Evolutionary conservation across 306 rosid genomes (phyloP).

Genomic region (Coriaria nepalensis): DNA sequence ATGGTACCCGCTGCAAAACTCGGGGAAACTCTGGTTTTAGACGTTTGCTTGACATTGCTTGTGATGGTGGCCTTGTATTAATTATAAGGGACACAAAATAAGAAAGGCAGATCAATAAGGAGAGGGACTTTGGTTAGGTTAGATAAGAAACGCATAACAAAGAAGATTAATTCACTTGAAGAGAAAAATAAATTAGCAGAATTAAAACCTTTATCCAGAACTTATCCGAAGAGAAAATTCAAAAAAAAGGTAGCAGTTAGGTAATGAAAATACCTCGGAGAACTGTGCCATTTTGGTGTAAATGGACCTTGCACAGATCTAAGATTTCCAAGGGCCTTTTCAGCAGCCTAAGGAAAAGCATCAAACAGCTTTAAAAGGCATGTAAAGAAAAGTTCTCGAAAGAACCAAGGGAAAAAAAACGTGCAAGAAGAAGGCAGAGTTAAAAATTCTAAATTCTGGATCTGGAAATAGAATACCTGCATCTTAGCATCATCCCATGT

Average conservation of each 20-base stretch:
- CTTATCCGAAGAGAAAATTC: neutral
- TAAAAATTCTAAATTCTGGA: neutral
- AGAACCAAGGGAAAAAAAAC: neutral
- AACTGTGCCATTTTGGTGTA: conserved; percentile 47
- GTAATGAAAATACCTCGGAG: conserved; percentile 54
- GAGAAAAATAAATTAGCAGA: neutral
- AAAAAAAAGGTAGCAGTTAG: neutral
- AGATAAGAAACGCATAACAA: too few species aligned
- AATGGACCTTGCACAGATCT: conserved; percentile 43
- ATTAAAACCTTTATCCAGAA: neutral
- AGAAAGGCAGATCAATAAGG: neutral
- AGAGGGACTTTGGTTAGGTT: neutral
- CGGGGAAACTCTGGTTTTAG: conserved; percentile 66
- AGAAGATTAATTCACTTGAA: too few species aligned
- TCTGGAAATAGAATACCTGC: conserved; percentile 34
- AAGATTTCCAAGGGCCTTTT: conserved; percentile 75
- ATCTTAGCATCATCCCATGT: conserved; percentile 85
- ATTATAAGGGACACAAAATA: conserved; percentile 5
- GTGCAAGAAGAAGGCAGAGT: neutral
- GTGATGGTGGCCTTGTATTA: conserved; percentile 35
- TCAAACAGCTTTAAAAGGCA: neutral
- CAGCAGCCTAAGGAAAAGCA: conserved; percentile 56
- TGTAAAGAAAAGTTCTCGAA: neutral
- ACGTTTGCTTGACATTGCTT: conserved; percentile 62
- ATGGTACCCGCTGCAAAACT: conserved; percentile 46